phyloP scores from a whole-genome alignment of 2,329 filamentous ascomycete genomes.

The Talaromyces albobiverticillius region DNA sequence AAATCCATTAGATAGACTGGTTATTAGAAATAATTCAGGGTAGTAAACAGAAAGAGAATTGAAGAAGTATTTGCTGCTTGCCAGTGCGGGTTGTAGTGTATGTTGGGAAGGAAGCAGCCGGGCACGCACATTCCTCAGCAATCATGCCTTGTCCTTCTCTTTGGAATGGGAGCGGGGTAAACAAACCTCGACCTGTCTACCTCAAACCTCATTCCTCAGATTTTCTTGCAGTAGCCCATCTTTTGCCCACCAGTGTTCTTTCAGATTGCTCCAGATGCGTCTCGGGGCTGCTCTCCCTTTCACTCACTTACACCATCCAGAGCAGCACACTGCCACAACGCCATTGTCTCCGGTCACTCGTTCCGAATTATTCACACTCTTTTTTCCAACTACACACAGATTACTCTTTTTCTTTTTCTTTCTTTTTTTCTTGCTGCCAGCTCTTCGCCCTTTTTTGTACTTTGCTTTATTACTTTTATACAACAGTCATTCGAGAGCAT shows the following conservation, averaged over 20 bases:
- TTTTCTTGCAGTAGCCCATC: background rate
- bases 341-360: background rate
- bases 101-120: background rate
- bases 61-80: no score
- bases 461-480: background rate
- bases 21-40: no score
- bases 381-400: background rate
- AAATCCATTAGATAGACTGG: no score
- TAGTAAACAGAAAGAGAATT: no score
- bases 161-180: conserved; percentile 13
- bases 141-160: no score
- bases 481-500: background rate
- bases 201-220: background rate
- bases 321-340: background rate
- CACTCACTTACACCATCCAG: conserved; percentile 18
- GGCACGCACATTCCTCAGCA: conserved; percentile 15
- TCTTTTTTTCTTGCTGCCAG: background rate
- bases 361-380: background rate
- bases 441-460: background rate
- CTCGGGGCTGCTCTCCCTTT: conserved; percentile 15
- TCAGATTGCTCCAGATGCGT: background rate
- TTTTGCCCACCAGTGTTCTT: background rate
- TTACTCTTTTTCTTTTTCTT: background rate
- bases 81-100: background rate
- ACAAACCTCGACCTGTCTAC: conserved; percentile 1